A percentile compares a stretch with the other conserved stretches of the same genome.
Evolutionary conservation across 2,329 filamentous ascomycete species (phyloP).

Genomic region (Diaporthe capsici): DNA sequence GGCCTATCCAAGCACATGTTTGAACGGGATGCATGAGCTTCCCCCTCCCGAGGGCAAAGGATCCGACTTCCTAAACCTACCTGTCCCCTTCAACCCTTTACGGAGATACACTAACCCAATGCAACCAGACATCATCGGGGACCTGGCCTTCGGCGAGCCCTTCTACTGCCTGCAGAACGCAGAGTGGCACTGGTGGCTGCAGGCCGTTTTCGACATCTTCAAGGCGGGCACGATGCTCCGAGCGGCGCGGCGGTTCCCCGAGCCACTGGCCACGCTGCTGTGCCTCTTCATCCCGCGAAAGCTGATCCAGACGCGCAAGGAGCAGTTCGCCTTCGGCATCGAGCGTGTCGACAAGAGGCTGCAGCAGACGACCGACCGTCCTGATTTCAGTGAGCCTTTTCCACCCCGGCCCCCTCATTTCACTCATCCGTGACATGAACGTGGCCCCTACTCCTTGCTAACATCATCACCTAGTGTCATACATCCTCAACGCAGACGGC

Average conservation of each 20-base stretch:
- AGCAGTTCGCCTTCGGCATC: slow-evolving; percentile 31
- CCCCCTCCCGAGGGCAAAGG: not conserved
- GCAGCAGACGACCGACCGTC: slow-evolving; percentile 31
- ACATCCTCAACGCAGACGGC: slow-evolving; percentile 33
- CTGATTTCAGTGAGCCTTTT: slow-evolving; percentile 27
- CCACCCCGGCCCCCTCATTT: not conserved
- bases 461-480: slow-evolving; percentile 1
- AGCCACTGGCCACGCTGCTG: slow-evolving; percentile 21
- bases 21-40: not conserved
- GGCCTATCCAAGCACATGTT: not conserved
- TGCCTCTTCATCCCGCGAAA: slow-evolving; percentile 30
- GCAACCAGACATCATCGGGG: slow-evolving; percentile 44
- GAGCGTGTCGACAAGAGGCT: slow-evolving; percentile 32
- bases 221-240: slow-evolving; percentile 35
- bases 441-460: not conserved
- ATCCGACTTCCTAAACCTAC: too few relatives aligned
- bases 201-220: slow-evolving; percentile 42
- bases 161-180: slow-evolving; percentile 44
- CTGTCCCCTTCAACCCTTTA: too few relatives aligned
- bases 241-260: slow-evolving; percentile 29
- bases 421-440: not conserved
- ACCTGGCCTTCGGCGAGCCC: slow-evolving; percentile 45
- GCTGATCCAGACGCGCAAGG: slow-evolving; percentile 33
- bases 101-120: not conserved
- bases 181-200: slow-evolving; percentile 45